Conservation (phyloP, 1,139 yeast genomes). For the Casaregolazyma suthepensis region DNA sequence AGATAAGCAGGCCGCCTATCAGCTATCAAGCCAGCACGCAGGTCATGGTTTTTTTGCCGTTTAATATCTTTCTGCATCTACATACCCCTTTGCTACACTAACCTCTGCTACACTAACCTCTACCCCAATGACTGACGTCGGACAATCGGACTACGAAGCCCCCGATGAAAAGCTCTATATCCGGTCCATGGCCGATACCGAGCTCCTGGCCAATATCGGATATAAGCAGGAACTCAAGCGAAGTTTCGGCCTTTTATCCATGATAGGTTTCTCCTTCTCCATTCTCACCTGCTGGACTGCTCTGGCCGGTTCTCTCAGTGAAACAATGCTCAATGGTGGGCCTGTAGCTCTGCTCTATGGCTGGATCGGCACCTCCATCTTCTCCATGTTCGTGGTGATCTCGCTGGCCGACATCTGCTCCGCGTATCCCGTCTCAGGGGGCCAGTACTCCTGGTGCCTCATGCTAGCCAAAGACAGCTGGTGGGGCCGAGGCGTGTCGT, state of each 20-base stretch:
- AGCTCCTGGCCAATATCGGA: constrained; percentile 30
- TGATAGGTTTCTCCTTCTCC: constrained; percentile 35
- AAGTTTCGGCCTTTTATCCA: constrained; percentile 32
- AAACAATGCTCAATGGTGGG: constrained; percentile 32
- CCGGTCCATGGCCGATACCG: constrained; percentile 16
- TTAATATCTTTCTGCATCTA: neutral
- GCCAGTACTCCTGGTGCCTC: constrained; percentile 57
- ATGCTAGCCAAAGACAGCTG: constrained; percentile 45
- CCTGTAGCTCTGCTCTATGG: constrained; percentile 58
- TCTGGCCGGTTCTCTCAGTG: constrained; percentile 29
- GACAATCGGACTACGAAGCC: neutral
- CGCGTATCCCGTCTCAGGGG: constrained; percentile 54
- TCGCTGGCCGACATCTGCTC: constrained; percentile 48
- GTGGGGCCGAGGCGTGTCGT: constrained; percentile 41
- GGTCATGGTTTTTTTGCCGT: no score
- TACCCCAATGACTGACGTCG: neutral
- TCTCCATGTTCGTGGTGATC: constrained; percentile 42
- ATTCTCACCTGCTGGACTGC: constrained; percentile 37
- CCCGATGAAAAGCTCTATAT: constrained; percentile 1
- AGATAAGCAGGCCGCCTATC: no score
- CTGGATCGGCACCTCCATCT: constrained; percentile 55
- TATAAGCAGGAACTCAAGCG: constrained; percentile 36
- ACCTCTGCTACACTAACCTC: neutral
- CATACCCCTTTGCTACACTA: neutral
- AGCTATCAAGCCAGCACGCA: no score